Conservation (phyloP, 805 yeast species). For the Starmerella asiatica region DNA sequence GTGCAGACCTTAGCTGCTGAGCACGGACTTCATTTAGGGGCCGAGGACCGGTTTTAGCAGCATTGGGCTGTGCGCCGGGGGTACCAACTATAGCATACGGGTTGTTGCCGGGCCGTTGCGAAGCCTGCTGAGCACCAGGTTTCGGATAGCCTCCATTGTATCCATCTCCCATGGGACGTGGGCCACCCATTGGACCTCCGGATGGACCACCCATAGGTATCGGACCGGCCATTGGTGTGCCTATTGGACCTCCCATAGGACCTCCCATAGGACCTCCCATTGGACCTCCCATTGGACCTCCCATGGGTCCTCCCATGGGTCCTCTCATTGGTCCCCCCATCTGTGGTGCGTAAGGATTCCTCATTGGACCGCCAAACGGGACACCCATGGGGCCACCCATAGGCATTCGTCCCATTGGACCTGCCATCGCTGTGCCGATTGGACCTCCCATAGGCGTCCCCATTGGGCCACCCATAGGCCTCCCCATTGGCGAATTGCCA, state of each 20-base stretch:
- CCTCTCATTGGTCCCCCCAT: not conserved
- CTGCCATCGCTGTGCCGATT: not conserved
- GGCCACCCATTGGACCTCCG: not conserved
- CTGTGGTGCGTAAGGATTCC: too few species aligned
- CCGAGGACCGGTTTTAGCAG: constrained; percentile 11
- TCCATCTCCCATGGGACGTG: not conserved
- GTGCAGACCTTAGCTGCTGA: constrained; percentile 10
- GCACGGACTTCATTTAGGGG: constrained; percentile 11
- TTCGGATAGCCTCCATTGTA: not conserved
- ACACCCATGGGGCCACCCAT: not conserved
- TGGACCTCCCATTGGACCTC: too few species aligned
- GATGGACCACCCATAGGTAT: too few species aligned
- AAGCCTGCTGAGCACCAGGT: not conserved
- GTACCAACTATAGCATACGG: not conserved
- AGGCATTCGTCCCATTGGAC: not conserved
- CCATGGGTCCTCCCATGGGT: not conserved
- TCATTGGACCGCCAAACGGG: not conserved
- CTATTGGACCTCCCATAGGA: not conserved
- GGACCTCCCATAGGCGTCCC: not conserved
- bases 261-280: not conserved
- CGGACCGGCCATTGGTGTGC: not conserved
- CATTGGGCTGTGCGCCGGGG: not conserved
- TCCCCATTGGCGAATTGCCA: not conserved
- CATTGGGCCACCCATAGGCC: not conserved
- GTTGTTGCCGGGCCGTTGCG: not conserved